Percentiles rank a stretch among this genome's conserved stretches.
phyloP scores from a whole-genome alignment of 768 basidiomycete species.

The Solioccasus polychromus region DNA sequence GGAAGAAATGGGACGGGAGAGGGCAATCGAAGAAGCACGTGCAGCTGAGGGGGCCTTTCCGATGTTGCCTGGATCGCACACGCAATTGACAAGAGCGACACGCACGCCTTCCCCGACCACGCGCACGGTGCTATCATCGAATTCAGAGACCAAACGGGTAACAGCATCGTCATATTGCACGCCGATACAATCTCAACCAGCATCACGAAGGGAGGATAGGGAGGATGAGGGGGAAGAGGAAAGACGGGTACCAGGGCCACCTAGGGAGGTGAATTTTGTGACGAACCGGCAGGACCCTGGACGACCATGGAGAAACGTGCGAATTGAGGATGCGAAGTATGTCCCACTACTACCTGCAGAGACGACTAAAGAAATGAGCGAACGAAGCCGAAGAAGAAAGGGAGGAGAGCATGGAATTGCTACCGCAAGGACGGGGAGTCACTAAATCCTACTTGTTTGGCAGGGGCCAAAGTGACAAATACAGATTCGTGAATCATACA shows the following conservation, averaged over 20 bases:
- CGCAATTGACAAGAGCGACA: conserved; percentile 13
- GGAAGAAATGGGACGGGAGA: conserved; percentile 50
- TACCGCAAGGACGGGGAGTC: not conserved
- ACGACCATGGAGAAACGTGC: conserved; percentile 46
- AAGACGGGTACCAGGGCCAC: conserved; percentile 39
- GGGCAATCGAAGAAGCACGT: conserved; percentile 45
- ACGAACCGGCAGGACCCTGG: conserved; percentile 23
- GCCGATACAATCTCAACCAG: conserved; percentile 32
- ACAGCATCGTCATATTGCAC: conserved; percentile 51
- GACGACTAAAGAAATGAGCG: not conserved
- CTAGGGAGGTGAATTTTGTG: conserved; percentile 36
- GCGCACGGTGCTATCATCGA: conserved; percentile 61
- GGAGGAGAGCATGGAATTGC: not conserved
- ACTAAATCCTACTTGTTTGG: too few species aligned
- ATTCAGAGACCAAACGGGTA: conserved; percentile 48
- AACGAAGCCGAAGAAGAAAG: conserved; percentile 3
- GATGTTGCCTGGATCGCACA: conserved; percentile 34
- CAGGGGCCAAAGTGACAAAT: too few species aligned
- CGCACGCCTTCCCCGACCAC: conserved; percentile 33
- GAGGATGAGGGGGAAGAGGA: too few species aligned
- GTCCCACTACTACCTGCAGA: conserved; percentile 28
- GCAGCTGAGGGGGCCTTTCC: conserved; percentile 63
- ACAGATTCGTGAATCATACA: too few species aligned
- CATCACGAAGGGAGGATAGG: conserved; percentile 34
- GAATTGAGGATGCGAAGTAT: conserved; percentile 35